Base-by-base conservation (phyloP, 139 green algal species). In the Chlamydomonas sphaeroides region DNA sequence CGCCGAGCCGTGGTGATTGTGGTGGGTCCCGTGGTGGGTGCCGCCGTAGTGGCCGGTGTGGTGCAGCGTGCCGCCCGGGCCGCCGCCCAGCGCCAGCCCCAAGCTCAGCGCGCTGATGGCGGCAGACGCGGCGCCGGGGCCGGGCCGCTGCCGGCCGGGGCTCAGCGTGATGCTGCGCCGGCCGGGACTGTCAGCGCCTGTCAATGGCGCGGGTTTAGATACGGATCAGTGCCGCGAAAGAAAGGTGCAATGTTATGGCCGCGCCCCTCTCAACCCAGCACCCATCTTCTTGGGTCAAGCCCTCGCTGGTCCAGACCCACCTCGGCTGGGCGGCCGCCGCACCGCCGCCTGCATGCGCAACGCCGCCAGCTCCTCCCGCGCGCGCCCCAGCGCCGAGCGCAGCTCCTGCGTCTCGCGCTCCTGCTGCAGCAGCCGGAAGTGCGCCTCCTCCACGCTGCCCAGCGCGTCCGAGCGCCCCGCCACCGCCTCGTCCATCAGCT, bases 401-500 rank as follows among this genome's bases (percentile, higher is more conserved):
- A 75, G 35, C 35, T 84, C 77, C 25, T 35, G 30, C 28, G 63
- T 10, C 65, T 84, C 77, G 1, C 77, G 42, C 48, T 84, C 77
- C 65, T 28, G 21, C 49, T 75, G 77, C 61, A 76, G 72, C 11
- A 59, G 25, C 21, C 77, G 77, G 65, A 84, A 84, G 26, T 75
- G 48, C 5, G n/a, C 48, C 48, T 84, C 77, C 65, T 84, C 77
- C 65, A 67, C 17, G 35, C n/a, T 20, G 10, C 39, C 61, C 77
- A 76, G 77, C 35, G 77, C 63, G 14, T 70, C 63, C 36, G 18
- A 8, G n/a, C 77, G 77, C 14, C 48, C 77, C n/a, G 65, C 77
- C 1, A 84, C 65, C 15, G 77, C 77, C 77, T 84, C 77, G 35
- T 84, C 77, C 48, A 84, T 33, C 45, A 84, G 77, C 15, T 48